A percentile compares a stretch with the other conserved stretches of the same genome.
Evolutionary conservation across 257 asterid species (phyloP).

Genomic region (Rehmannia glutinosa): DNA sequence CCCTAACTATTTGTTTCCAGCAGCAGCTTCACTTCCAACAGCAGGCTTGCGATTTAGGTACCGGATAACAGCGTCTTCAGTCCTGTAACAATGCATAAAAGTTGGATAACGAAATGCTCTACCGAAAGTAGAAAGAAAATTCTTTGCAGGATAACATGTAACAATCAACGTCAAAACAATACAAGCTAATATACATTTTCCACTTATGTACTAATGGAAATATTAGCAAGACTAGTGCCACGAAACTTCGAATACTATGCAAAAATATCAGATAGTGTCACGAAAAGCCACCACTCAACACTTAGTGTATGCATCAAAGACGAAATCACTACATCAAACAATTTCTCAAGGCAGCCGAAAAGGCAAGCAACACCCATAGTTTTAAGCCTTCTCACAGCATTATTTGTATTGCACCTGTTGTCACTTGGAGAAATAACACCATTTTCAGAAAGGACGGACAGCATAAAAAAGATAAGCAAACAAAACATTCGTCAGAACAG

Average conservation of each 20-base stretch:
- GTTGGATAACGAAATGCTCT: neutral
- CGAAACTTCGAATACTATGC: neutral
- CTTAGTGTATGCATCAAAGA: neutral
- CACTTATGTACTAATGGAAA: neutral
- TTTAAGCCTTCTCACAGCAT: neutral
- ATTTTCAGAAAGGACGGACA: neutral
- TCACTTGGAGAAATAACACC: neutral
- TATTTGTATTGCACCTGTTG: neutral
- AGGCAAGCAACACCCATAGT: neutral
- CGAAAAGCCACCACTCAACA: neutral
- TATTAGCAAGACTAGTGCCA: neutral
- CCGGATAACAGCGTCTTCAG: slow-evolving; percentile 70
- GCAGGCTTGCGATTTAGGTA: slow-evolving; percentile 68
- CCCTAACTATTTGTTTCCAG: slow-evolving; percentile 33
- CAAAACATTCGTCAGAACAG: neutral
- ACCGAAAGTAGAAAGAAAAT: neutral
- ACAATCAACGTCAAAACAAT: neutral
- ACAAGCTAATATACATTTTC: no score
- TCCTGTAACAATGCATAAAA: slow-evolving; percentile 34
- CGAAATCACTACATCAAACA: neutral
- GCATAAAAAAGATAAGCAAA: neutral
- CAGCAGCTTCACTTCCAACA: slow-evolving; percentile 26
- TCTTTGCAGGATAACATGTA: neutral
- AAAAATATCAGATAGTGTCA: neutral
- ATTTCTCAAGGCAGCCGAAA: neutral